Evolutionary conservation across 208 protist species (phyloP).

Genomic region (Leishmania tarentolae): DNA sequence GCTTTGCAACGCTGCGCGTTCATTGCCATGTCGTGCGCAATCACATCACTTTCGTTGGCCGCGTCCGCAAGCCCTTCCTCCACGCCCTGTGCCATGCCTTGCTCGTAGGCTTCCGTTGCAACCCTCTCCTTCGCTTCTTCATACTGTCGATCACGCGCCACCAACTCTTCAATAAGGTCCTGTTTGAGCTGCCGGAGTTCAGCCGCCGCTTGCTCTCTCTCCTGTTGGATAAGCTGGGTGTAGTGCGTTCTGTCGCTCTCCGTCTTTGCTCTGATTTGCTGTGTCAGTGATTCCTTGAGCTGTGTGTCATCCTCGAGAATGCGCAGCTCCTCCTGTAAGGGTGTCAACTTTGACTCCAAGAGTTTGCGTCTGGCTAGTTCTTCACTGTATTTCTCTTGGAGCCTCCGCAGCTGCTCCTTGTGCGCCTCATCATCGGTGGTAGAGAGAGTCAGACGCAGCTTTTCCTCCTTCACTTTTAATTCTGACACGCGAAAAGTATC

Average conservation of each 20-base stretch:
- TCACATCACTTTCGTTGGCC: slow-evolving; percentile 47
- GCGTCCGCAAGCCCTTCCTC: slow-evolving; percentile 59
- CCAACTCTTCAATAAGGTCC: slow-evolving; percentile 64
- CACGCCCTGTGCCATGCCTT: slow-evolving; percentile 54
- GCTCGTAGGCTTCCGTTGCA: slow-evolving; percentile 56
- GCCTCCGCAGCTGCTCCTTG: slow-evolving; percentile 39
- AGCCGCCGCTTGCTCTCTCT: slow-evolving; percentile 48
- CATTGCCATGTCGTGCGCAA: slow-evolving; percentile 54
- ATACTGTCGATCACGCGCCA: slow-evolving; percentile 53
- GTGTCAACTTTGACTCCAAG: slow-evolving; percentile 51
- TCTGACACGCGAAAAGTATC: slow-evolving; percentile 45
- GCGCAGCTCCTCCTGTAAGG: slow-evolving; percentile 50
- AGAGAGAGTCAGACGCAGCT: slow-evolving; percentile 48
- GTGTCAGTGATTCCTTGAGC: slow-evolving; percentile 59
- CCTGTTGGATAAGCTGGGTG: slow-evolving; percentile 64
- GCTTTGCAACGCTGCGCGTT: slow-evolving; percentile 48
- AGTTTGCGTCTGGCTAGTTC: slow-evolving; percentile 44
- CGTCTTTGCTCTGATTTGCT: slow-evolving; percentile 59
- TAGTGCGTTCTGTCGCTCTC: slow-evolving; percentile 69
- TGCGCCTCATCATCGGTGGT: slow-evolving; percentile 43
- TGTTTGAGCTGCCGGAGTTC: slow-evolving; percentile 70
- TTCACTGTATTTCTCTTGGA: slow-evolving; percentile 42
- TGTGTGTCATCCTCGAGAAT: slow-evolving; percentile 40
- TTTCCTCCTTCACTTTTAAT: slow-evolving; percentile 52
- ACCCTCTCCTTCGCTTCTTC: slow-evolving; percentile 51